A percentile compares a stretch with the other conserved stretches of the same genome.
Conservation (phyloP, 768 basidiomycete species). For the Strobilomyces dryophilus region DNA sequence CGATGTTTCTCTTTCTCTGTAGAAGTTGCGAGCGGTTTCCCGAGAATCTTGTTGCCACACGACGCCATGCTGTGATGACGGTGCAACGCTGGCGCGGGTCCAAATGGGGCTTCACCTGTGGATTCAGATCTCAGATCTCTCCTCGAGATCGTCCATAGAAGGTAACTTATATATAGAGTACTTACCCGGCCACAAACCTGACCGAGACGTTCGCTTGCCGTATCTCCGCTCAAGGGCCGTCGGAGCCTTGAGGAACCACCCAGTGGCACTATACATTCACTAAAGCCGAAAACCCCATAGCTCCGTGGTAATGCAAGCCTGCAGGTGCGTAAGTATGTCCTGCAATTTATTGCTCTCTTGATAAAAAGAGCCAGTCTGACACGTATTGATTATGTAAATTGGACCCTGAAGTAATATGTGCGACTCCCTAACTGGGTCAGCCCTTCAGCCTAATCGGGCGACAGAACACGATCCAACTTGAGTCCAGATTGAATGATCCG, state of each 20-base stretch:
- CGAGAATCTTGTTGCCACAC: neutral
- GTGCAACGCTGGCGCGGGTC: neutral
- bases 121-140: constrained; percentile 1
- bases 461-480: constrained; percentile 1
- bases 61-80: neutral
- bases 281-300: neutral
- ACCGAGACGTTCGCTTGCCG: constrained; percentile 6
- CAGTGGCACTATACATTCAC: neutral
- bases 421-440: constrained; percentile 1
- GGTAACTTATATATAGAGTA: constrained; percentile 2
- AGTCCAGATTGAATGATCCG: constrained; percentile 4
- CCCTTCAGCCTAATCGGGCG: constrained; percentile 3
- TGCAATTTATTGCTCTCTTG: neutral
- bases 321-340: too few relatives aligned
- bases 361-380: neutral
- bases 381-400: neutral
- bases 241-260: neutral
- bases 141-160: constrained; percentile 4
- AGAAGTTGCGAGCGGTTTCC: neutral
- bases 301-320: too few relatives aligned
- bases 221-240: constrained; percentile 28
- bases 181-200: constrained; percentile 1
- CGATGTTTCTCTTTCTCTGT: neutral
- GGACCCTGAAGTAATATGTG: constrained; percentile 14
- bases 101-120: neutral